These are phyloP conservation scores for Vigna nakashimae DNA, from an alignment of 306 rosid genomes.

Conservation along the genomic window DNA sequence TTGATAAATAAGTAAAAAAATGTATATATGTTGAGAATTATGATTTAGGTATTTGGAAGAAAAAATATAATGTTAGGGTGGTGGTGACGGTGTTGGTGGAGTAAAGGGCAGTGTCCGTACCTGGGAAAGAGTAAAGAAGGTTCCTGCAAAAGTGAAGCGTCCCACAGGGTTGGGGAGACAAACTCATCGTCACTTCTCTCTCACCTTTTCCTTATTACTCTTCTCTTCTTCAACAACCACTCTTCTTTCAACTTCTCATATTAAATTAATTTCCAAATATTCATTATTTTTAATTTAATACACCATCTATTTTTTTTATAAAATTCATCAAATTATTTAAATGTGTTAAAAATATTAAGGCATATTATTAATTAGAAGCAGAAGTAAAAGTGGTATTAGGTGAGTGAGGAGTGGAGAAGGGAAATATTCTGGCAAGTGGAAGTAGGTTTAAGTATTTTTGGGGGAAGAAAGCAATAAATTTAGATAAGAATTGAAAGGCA, in stretches of 20 bases:
- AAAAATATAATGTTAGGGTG: no score
- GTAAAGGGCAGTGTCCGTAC: slow-evolving; percentile 47
- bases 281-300: no score
- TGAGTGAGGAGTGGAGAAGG: neutral
- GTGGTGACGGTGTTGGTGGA: no score
- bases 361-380: no score
- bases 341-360: no score
- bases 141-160: slow-evolving; percentile 73
- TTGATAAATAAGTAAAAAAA: no score
- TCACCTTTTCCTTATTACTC: neutral
- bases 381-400: neutral
- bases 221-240: neutral
- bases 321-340: no score
- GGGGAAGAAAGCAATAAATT: slow-evolving; percentile 28
- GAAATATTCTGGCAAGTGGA: slow-evolving; percentile 40
- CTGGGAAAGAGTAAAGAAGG: slow-evolving; percentile 82
- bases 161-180: slow-evolving; percentile 40
- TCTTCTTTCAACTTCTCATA: neutral
- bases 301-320: no score
- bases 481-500: slow-evolving; percentile 10
- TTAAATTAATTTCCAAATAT: neutral
- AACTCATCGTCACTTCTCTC: slow-evolving; percentile 42
- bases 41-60: no score
- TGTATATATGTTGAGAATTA: no score
- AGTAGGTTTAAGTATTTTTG: slow-evolving; percentile 31